Base-by-base conservation (phyloP, 75 land plant species). In the Chamaecyparis obtusa region DNA sequence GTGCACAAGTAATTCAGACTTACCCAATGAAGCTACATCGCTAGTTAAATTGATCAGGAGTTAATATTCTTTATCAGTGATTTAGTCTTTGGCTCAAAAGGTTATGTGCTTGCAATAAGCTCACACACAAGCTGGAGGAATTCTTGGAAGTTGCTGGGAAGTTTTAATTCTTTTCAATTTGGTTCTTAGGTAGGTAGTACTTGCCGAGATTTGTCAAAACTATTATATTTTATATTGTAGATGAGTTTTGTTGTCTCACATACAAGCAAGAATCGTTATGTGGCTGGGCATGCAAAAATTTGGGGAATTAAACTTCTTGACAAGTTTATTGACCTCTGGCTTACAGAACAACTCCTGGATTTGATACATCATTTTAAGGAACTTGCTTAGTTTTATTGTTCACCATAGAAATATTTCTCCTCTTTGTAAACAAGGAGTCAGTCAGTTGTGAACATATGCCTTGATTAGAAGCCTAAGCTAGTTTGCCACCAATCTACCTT, bases 201-300 rank as follows among this genome's bases (percentile, higher is more conserved):
- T 32, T 71, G 44, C 48, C 43, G n/a, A 24, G 30, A 43, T 80
- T 80, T 80, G 30, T 80, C 48, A 7, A 11, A 77, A 77, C 10
- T 21, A 8, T 24, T 77, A 17, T 44, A 44, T 44, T 27, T 44
- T 11, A 80, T 80, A 80, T 43, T 24, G 44, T 27, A 41, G n/a
- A 27, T 14, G 13, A 27, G 83, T 16, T 80, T 80, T 80, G 16
- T 78, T 24, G 44, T 44, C 11, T 80, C 44, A 77, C 16, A 39
- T 80, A 80, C 19, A 79, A 19, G 48, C 44, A 80, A 80, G 48
- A 5, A 80, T 9, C 48, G 9, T 80, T 80, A 49, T 79, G 75
- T 71, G 49, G 82, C 82, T 80, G 83, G 83, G 43, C 83, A 80
- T 80, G 75, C 32, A 9, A 44, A 80, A 80, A 41, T 30, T n/a